phyloP scores from a whole-genome alignment of 208 protist species.

The Trypanosoma rangeli region DNA sequence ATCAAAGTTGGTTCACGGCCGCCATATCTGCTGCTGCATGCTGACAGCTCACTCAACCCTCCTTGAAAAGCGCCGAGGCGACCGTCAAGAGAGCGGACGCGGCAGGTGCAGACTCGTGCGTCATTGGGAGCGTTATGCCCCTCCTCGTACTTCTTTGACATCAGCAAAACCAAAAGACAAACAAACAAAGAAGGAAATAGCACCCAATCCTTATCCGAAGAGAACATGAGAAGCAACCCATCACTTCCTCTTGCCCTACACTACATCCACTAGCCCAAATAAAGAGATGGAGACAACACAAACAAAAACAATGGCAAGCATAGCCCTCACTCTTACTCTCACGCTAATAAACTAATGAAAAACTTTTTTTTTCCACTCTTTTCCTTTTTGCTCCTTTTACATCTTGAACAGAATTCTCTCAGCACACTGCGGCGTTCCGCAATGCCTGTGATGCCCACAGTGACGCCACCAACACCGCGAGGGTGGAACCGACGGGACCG shows the following conservation, averaged over 20 bases:
- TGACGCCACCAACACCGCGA: constrained; percentile 34
- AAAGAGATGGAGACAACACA: too few relatives aligned
- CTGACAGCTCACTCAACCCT: not conserved
- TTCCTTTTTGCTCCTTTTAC: constrained; percentile 1
- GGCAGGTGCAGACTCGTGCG: not conserved
- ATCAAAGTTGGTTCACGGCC: not conserved
- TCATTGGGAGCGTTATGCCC: not conserved
- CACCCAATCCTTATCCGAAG: too few relatives aligned
- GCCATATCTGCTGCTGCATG: not conserved
- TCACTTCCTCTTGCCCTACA: too few relatives aligned
- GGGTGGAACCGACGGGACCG: constrained; percentile 41
- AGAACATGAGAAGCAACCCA: too few relatives aligned
- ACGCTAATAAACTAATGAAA: too few relatives aligned
- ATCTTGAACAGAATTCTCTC: constrained; percentile 1
- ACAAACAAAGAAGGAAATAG: not conserved
- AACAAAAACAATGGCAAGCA: too few relatives aligned
- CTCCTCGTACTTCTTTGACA: not conserved
- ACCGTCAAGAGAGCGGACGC: too few relatives aligned
- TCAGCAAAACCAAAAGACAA: not conserved
- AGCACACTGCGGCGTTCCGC: constrained; percentile 22
- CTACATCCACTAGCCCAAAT: too few relatives aligned
- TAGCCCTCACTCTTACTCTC: too few relatives aligned
- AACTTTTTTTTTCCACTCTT: too few relatives aligned
- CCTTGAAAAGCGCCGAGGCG: not conserved
- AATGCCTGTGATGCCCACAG: constrained; percentile 31